phyloP scores from a whole-genome alignment of 1,139 yeast species.

The Geotrichum histeridarum region DNA sequence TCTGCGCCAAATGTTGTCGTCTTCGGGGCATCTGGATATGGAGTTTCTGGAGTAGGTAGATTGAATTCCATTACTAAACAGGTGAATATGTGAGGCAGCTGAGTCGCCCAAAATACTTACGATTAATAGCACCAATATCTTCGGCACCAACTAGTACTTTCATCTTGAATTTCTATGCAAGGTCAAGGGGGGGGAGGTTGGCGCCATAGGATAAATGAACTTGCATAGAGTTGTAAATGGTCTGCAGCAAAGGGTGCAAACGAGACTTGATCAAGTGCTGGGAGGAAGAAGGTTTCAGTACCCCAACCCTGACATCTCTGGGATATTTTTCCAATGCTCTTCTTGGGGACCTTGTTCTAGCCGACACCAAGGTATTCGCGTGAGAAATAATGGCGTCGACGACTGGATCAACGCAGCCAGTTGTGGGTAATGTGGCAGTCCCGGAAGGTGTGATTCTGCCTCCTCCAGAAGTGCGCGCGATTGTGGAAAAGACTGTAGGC shows the following conservation, averaged over 20 bases:
- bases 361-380: not conserved
- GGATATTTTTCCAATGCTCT: no score
- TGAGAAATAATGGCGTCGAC: not conserved
- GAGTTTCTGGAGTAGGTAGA: slow-evolving; percentile 22
- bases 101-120: slow-evolving; percentile 21
- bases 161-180: slow-evolving; percentile 22
- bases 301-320: not conserved
- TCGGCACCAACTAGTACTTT: slow-evolving; percentile 31
- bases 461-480: slow-evolving; percentile 49
- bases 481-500: slow-evolving; percentile 66
- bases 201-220: no score
- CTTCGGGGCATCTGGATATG: slow-evolving; percentile 17
- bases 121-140: slow-evolving; percentile 30
- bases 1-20: slow-evolving; percentile 27
- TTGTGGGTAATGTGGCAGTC: slow-evolving; percentile 21
- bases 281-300: not conserved
- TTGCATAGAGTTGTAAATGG: no score
- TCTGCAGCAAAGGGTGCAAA: no score
- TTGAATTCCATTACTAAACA: slow-evolving; percentile 15
- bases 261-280: no score
- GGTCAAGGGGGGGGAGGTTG: not conserved
- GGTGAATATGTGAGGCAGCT: not conserved
- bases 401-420: not conserved
- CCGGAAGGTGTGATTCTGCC: slow-evolving; percentile 51
- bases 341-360: no score